Evolutionary conservation across 768 basidiomycete genomes (phyloP), one percentile per base, ranked within the genome.

Genomic region (Podaxis mareebaensis): DNA sequence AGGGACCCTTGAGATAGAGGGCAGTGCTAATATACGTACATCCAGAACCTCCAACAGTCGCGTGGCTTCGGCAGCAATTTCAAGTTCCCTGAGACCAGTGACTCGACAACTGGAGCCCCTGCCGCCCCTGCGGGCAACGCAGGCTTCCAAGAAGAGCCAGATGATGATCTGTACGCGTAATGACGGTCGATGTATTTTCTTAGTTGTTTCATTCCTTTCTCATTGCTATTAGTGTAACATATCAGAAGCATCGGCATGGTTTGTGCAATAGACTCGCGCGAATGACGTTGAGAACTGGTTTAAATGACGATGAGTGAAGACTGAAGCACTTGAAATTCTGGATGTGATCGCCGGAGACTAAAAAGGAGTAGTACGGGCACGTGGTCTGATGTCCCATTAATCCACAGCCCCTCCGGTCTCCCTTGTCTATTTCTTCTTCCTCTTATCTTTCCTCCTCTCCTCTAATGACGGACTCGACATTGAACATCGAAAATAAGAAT

Each of bases 11-110:
- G 55, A 17, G 61, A 33, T 60, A 22, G 15, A 36, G 52, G 24
- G 46, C 52, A n/a, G 30, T 64, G 30, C 61, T 70, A 15, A 66
- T 44, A n/a, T 60, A 12, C 13, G 60, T 57, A 46, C 64, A 49
- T 66, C n/a, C 68, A 93, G 90, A 94, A 93, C 75, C 78, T 95
- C 65, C 93, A 93, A 77, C 94, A 95, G 76, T 92, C 92, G 65
- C 89, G 94, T 72, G 90, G 90, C 51, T 95, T 97, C 72, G 96
- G 96, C 53, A 91, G 90, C 78, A 91, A 87, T 75, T 99, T 99
- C 89, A 96, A 93, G 83, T 99, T 99, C 95, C 97, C 97, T 33
- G 96, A 96, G 69, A 83, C 86, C 57, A 78, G 71, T 15, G 75
- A 76, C 28, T 67, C 78, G 53, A 70, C 77, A 30, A 72, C 75